These are phyloP conservation scores for Styphnolobium japonicum DNA, from an alignment of 306 rosid species.

Conservation along the genomic window DNA sequence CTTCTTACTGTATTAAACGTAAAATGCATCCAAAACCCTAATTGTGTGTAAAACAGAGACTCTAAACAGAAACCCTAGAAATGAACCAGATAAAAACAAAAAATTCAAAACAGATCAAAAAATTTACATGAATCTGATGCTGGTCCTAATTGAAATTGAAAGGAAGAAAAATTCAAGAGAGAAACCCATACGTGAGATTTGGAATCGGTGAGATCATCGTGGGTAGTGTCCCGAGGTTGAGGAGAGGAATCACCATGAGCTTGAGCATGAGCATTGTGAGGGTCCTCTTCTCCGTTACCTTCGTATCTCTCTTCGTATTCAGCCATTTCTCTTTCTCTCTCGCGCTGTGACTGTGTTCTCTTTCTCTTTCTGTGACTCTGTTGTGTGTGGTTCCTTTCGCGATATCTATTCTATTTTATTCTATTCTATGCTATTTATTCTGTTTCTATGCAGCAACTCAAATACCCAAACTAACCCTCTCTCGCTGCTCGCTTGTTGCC, in stretches of 20 bases:
- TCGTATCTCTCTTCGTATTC: constrained; percentile 82
- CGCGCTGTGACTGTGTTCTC: neutral
- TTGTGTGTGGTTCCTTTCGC: neutral
- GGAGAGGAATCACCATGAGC: constrained; percentile 62
- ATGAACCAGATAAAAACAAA: neutral
- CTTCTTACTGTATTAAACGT: no score
- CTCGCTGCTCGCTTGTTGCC: no score
- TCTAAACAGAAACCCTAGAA: neutral
- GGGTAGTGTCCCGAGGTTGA: constrained; percentile 43
- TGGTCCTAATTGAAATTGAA: no score
- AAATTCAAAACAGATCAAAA: neutral
- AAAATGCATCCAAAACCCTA: constrained; percentile 30
- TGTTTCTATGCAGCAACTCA: no score
- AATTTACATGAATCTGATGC: neutral
- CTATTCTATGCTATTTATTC: no score
- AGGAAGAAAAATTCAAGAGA: no score
- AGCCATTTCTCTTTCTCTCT: constrained; percentile 42
- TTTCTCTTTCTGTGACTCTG: neutral
- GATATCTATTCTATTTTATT: no score
- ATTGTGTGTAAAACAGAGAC: neutral
- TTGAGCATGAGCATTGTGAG: constrained; percentile 17
- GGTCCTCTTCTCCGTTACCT: constrained; percentile 61
- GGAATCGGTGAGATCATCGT: constrained; percentile 61
- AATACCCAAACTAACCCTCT: no score
- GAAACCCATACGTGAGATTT: constrained; percentile 59